Conservation (phyloP, 2,329 filamentous ascomycete species). For the Helminthosporium solani region DNA sequence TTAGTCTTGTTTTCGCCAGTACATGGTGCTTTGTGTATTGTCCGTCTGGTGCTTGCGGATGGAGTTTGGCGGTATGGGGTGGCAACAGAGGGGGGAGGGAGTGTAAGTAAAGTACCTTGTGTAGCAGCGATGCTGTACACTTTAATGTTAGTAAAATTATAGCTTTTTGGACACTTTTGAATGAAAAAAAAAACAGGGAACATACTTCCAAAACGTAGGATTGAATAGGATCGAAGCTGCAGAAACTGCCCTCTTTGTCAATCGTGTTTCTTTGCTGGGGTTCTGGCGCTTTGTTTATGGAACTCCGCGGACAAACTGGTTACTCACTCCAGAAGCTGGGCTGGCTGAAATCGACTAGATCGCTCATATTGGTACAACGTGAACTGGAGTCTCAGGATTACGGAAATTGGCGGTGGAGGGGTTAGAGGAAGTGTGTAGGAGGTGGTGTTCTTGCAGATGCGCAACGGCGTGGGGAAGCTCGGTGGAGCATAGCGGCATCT, state of each 20-base stretch:
- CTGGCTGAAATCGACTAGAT: slow-evolving; percentile 47
- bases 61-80: too few species aligned
- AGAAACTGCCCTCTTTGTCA: too few species aligned
- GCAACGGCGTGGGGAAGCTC: slow-evolving; percentile 3
- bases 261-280: too few species aligned
- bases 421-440: not conserved
- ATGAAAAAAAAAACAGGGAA: not conserved
- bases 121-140: slow-evolving; percentile 72
- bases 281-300: too few species aligned
- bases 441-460: not conserved
- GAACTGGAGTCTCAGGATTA: too few species aligned
- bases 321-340: slow-evolving; percentile 50
- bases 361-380: slow-evolving; percentile 19
- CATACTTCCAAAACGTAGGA: slow-evolving; percentile 98
- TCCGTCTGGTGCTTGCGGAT: not conserved
- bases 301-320: not conserved
- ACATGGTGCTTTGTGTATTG: not conserved
- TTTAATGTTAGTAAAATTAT: slow-evolving; percentile 5
- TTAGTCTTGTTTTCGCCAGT: not conserved
- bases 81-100: slow-evolving; percentile 11
- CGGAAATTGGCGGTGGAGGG: not conserved
- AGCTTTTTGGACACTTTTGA: too few species aligned
- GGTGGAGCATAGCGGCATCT: not conserved
- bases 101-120: slow-evolving; percentile 58
- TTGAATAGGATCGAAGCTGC: slow-evolving; percentile 86